Evolutionary conservation across 495 filamentous ascomycete genomes (phyloP), one percentile per base, ranked within the genome.

Genomic region (Talaromyces ruber): DNA sequence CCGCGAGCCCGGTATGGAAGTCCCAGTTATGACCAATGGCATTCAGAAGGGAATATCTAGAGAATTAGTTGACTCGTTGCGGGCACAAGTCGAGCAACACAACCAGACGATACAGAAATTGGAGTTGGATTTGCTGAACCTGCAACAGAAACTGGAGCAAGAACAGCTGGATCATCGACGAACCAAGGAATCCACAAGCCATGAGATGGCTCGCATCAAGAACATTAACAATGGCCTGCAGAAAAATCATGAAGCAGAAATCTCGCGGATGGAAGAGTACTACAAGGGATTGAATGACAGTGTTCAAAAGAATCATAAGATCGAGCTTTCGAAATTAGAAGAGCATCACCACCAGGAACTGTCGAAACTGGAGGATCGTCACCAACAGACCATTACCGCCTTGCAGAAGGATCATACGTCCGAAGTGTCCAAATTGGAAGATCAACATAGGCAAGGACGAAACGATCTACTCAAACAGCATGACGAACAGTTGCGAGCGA

Each of bases 1-100:
- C 71, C 88, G 92, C 56, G 92, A 96, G 63, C 94, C 94, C 5
- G 91, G 85, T 8, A 75, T 93, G 43, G 94, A 98, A 68, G 84
- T 93, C 24, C 86, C 88, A 0, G 81, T 93, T 39, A 75, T 92
- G 58, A 81, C 86, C 50, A 91, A 92, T 73, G 90, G 90, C 0
- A 79, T 91, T 26, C 84, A 91, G 68, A 92, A 91, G 66, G 91
- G 91, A 11, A 84, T 96, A 55, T 93, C 91, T 9, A 82, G 89
- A 32, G 87, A 93, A 66, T 74, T 94, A 64, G 81, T 98, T 25
- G 94, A 99, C 68, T 86, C 87, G 1, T 76, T 99, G 18, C 85
- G 89, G 59, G 81, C 82, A 5, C 87, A 96, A 69, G 69, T 95
- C 9, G 88, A 89, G 60, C 87, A 92, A 47, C 88, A 86, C 63